Evolutionary conservation across 164 flowering plant genomes (phyloP), one percentile per base, ranked within the genome.

Genomic region (Dillenia turbinata): DNA sequence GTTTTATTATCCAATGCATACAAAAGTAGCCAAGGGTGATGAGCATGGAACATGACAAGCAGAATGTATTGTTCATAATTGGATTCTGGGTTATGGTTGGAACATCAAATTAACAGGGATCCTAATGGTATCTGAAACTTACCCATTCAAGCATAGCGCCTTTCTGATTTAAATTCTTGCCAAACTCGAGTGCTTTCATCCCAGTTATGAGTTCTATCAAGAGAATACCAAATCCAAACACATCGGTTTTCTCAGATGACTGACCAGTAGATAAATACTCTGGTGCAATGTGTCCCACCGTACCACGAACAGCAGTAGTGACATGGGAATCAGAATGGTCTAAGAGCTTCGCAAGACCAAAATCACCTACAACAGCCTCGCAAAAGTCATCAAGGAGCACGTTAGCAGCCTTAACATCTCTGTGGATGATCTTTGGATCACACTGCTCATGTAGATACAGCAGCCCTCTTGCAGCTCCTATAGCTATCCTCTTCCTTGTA

Each of bases 341-440:
- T 45, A 92, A 87, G 16, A 92, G 88, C 84, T 92, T 92, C 3
- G 98, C 98, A 26, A 92, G 92, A 52, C 98, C 98, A 67, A 92
- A 92, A 54, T 92, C 98, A 45, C 98, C 98, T 3, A 92, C 94
- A n/a, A 92, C 73, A 13, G 98, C 98, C 65, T 89, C 98, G 64
- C 65, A 86, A 64, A 44, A 81, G 55, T 92, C 95, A 52, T 92
- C 98, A 4, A 92, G 75, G 9, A 92, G 89, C 10, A 92, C 80
- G 69, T 92, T 92, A 15, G 98, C 98, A 10, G 98, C 98, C 81
- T 92, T 92, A 24, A 92, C 98, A 62, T 92, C 98, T 61, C 97
- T 71, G 59, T 92, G 97, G 47, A 92, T 86, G 61, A 92, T 89
- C 77, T 92, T 92, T 6, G 97, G 97, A 68, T 92, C 97, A 67